Evolutionary conservation across 2,329 filamentous ascomycete genomes (phyloP).

Genomic region (Phoma sp.): DNA sequence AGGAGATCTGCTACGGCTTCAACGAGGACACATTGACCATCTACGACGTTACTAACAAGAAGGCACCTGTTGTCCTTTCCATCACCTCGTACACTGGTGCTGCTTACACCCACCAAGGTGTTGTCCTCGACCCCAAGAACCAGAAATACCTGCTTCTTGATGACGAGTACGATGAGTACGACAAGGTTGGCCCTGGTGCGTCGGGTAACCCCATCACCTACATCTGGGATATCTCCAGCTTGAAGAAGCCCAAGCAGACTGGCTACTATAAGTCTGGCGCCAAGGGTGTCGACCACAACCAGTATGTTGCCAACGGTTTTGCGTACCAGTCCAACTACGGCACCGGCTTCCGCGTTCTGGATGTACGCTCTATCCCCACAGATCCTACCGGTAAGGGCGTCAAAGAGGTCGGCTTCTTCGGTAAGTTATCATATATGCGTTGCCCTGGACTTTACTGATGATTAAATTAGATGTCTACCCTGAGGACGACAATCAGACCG

Average conservation of each 20-base stretch:
- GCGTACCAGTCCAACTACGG: slow-evolving; percentile 56
- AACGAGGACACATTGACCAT: slow-evolving; percentile 63
- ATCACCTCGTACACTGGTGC: slow-evolving; percentile 64
- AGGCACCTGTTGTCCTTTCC: slow-evolving; percentile 57
- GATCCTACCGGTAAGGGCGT: slow-evolving; percentile 52
- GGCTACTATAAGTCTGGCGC: slow-evolving; percentile 52
- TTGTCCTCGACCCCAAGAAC: slow-evolving; percentile 54
- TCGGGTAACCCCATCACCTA: slow-evolving; percentile 49
- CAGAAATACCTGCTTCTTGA: slow-evolving; percentile 49
- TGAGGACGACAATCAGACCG: slow-evolving; percentile 50
- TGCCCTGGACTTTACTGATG: slow-evolving; percentile 4
- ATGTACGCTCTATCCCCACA: slow-evolving; percentile 51
- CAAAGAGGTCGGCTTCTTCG: slow-evolving; percentile 43
- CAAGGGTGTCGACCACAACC: slow-evolving; percentile 57
- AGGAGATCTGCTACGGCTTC: slow-evolving; percentile 65
- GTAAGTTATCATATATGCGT: too few relatives aligned
- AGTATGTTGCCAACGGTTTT: slow-evolving; percentile 54
- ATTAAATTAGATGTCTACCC: slow-evolving; percentile 49
- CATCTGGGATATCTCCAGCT: slow-evolving; percentile 49
- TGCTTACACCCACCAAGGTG: slow-evolving; percentile 67
- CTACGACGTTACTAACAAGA: slow-evolving; percentile 62
- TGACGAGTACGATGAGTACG: slow-evolving; percentile 51
- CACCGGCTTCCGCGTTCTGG: slow-evolving; percentile 52
- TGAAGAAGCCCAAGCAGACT: slow-evolving; percentile 49
- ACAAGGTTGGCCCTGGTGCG: slow-evolving; percentile 43